Evolutionary conservation across 768 basidiomycete genomes (phyloP).

Genomic region (Termitomyces sp.): DNA sequence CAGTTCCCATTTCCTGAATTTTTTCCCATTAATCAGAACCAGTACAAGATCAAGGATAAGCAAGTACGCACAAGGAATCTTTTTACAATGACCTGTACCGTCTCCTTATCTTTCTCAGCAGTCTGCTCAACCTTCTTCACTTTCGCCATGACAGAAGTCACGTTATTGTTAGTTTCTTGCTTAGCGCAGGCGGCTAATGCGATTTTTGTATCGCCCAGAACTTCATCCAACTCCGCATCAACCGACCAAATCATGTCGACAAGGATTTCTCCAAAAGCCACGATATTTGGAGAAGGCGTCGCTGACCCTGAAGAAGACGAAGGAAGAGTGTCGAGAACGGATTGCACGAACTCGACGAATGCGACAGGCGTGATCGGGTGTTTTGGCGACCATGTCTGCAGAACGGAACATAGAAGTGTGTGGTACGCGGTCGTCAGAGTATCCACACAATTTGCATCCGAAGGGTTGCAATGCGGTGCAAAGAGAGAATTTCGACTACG

Average conservation of each 20-base stretch:
- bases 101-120: constrained; percentile 60
- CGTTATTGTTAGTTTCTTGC: constrained; percentile 16
- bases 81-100: constrained; percentile 51
- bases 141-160: constrained; percentile 23
- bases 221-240: constrained; percentile 72
- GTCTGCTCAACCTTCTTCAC: constrained; percentile 42
- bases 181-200: constrained; percentile 30
- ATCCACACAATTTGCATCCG: constrained; percentile 46
- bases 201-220: constrained; percentile 48
- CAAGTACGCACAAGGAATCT: constrained; percentile 49
- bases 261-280: constrained; percentile 59
- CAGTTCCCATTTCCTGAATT: constrained; percentile 48
- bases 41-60: neutral
- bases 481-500: constrained; percentile 57
- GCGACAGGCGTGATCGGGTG: constrained; percentile 39
- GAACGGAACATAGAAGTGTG: constrained; percentile 53
- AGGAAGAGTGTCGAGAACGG: constrained; percentile 54
- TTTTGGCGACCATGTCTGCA: constrained; percentile 50
- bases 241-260: constrained; percentile 81
- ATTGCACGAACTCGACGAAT: constrained; percentile 61
- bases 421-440: constrained; percentile 64
- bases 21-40: neutral
- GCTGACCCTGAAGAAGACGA: constrained; percentile 62
- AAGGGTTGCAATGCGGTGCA: constrained; percentile 52
- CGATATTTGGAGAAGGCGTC: constrained; percentile 36